Evolutionary conservation across 2,329 filamentous ascomycete species (phyloP).

Genomic region (Gnomoniopsis smithogilvyi): DNA sequence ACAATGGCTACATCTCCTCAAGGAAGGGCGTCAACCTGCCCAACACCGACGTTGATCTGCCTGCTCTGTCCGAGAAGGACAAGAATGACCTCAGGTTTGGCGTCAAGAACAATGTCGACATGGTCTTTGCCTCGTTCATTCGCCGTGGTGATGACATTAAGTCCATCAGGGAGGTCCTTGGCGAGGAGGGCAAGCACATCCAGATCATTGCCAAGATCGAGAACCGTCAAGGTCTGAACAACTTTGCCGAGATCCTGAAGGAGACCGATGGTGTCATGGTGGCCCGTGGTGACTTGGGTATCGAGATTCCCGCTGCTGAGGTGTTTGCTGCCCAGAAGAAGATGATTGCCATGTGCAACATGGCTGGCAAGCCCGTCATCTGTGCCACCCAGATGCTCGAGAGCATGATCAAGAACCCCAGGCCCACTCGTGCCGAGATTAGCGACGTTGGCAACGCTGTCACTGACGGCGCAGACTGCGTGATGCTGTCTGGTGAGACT

Average conservation of each 20-base stretch:
- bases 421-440: constrained; percentile 96
- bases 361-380: constrained; percentile 97
- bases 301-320: constrained; percentile 97
- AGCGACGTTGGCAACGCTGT: constrained; percentile 98
- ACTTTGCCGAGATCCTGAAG: constrained; percentile 94
- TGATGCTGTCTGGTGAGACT: constrained; percentile 99
- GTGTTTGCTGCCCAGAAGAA: constrained; percentile 99
- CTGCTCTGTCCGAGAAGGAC: constrained; percentile 97
- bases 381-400: constrained; percentile 99
- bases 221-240: constrained; percentile 99
- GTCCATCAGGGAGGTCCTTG: constrained; percentile 87
- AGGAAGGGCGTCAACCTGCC: constrained; percentile 99
- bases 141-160: constrained; percentile 89
- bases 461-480: constrained; percentile 95
- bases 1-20: constrained; percentile 98
- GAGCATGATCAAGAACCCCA: constrained; percentile 99
- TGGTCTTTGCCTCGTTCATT: constrained; percentile 99
- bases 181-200: constrained; percentile 89
- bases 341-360: constrained; percentile 99
- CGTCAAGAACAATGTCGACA: constrained; percentile 98
- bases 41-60: constrained; percentile 97
- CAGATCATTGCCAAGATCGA: constrained; percentile 99
- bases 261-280: constrained; percentile 99
- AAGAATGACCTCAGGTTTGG: constrained; percentile 90
- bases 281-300: constrained; percentile 95